Base-by-base conservation (phyloP, 2,329 filamentous ascomycete genomes). In the Neoarthrinium moseri region DNA sequence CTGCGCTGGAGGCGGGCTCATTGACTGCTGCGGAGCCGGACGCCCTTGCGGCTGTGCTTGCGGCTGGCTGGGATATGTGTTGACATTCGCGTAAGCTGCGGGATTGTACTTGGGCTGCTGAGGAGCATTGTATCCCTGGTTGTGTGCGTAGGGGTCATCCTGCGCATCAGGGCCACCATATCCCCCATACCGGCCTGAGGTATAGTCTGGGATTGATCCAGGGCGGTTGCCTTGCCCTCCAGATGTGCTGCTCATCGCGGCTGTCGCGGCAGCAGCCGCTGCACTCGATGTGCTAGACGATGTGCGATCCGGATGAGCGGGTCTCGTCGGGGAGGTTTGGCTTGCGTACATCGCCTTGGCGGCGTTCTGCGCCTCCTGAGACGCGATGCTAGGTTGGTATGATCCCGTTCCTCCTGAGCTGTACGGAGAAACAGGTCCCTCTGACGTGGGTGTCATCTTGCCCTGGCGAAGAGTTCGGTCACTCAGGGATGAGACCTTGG, bases 21-120 rank as follows among this genome's bases (percentile, higher is more conserved):
- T 56, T 42, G 61, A 66, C 30, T 61, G 63, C 49, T 68, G 68
- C 35, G 60, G 63, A 33, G 53, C 53, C 33, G 68, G 65, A 24
- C 66, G 69, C 49, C 56, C 62, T 47, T 71, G 69, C 44, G 69
- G 69, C 24, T 63, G 64, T 21, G 67, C 60, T 49, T 73, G 70
- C 34, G 45, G 48, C 41, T 66, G 67, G 46, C 52, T 58, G 35
- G 65, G 68, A 54, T 77, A 83, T 43, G 66, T 73, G 57, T 72
- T 77, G 55, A 82, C 77, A 59, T 77, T 81, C 48, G 84, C 86
- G 63, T 91, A 94, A 52, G 86, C 85, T 20, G 81, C 82, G 22
- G 89, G 89, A 62, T 94, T 89, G 63, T 94, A 94, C 55, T 81
- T 82, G 32, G 82, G 73, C 54, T 85, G 81, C 51, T 60, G 56